Evolutionary conservation across 495 filamentous ascomycete genomes (phyloP), one percentile per base, ranked within the genome.

Genomic region (Neurospora sp.): DNA sequence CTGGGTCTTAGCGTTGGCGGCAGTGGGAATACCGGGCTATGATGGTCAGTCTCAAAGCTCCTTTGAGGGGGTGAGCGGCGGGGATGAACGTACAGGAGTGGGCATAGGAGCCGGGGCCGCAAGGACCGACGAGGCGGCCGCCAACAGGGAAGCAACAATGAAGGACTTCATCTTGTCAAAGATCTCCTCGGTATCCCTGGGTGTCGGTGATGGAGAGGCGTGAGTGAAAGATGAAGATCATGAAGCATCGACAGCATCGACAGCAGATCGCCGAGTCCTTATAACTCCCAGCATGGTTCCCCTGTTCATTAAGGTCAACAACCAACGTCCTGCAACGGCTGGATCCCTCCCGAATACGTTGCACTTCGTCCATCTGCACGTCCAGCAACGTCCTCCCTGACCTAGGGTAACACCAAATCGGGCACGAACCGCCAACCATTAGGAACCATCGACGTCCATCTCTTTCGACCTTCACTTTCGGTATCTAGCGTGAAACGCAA

Each of bases 21-120:
- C 77, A 2, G 86, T 82, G 0, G 91, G 91, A 70, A 93, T 88
- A 62, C 87, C 87, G 17, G 90, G 90, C 83, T 85, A 39, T 72
- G 4, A 31, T n/a, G 31, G 48, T 78, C 15, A 74, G 43, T 62
- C 38, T 8, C 3, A 9, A 38, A 2, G 70, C 54, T 21, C 21
- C 9, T 24, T 17, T 28, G 39, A 72, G n/a, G 6, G 9, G 19
- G 28, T 59, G 5, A 31, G 48, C 5, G 48, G 21, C 13, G 42
- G 17, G 8, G 54, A 43, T 48, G 17, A n/a, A 76, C 81, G 39
- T 69, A 82, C 80, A 39, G 81, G 79, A 71, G 77, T 80, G 8
- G 81, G 82, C 69, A 78, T 79, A 31, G 70, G 78, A 11, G 73
- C 77, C 54, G 82, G 81, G 34, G 74, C 40, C 59, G 78, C 81